Conservation (phyloP, 768 basidiomycete genomes). For the Trametes elegans region DNA sequence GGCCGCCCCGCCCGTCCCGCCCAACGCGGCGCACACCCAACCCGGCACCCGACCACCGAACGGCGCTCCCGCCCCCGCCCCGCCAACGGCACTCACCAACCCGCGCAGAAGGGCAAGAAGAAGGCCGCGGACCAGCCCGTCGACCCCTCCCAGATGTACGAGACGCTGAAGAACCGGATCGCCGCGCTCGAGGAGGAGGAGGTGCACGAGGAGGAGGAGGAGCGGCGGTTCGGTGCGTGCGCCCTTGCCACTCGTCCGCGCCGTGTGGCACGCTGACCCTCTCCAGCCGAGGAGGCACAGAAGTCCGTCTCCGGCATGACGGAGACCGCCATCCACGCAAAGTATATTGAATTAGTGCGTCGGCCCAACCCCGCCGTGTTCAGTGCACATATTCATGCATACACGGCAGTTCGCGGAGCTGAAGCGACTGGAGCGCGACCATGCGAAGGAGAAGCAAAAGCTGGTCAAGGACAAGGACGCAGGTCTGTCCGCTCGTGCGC, state of each 20-base stretch:
- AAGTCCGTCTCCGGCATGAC: conserved; percentile 80
- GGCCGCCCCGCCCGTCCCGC: conserved; percentile 54
- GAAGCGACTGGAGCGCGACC: conserved; percentile 83
- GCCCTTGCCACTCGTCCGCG: conserved; percentile 21
- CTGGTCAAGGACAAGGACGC: conserved; percentile 88
- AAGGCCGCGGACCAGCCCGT: conserved; percentile 71
- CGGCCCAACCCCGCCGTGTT: conserved; percentile 20
- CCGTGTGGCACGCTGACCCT: conserved; percentile 6
- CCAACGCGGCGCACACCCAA: conserved; percentile 41
- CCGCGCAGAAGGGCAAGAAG: conserved; percentile 48
- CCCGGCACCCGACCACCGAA: conserved; percentile 27
- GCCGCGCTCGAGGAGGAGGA: conserved; percentile 88
- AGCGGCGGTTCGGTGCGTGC: conserved; percentile 66
- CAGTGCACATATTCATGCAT: neutral
- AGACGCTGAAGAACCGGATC: conserved; percentile 84
- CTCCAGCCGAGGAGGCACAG: conserved; percentile 81
- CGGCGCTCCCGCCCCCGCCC: conserved; percentile 21
- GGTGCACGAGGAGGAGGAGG: conserved; percentile 85
- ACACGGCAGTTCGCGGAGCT: conserved; percentile 75
- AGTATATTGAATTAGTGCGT: conserved; percentile 85
- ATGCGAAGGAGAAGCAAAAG: conserved; percentile 91
- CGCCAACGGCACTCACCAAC: conserved; percentile 25
- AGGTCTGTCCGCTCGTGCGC: conserved; percentile 42
- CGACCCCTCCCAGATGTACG: conserved; percentile 86
- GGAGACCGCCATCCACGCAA: conserved; percentile 79